Percentiles rank a stretch among this genome's conserved stretches.
These are phyloP conservation scores for Blastomyces percursus DNA, from an alignment of 2,329 filamentous ascomycete genomes.

Conservation along the genomic window DNA sequence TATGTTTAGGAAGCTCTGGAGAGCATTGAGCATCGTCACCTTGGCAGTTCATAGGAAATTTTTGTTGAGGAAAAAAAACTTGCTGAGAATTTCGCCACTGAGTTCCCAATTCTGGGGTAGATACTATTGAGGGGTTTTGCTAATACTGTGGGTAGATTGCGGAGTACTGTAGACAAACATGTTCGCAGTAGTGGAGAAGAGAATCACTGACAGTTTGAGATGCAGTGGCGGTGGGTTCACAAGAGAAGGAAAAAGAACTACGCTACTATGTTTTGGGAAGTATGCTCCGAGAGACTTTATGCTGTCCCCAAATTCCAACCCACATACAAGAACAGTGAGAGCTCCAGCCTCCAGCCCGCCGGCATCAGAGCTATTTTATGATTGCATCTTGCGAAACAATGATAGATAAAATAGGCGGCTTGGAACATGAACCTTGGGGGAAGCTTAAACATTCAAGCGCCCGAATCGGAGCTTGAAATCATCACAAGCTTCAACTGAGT, in stretches of 20 bases:
- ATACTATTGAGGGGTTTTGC: not conserved
- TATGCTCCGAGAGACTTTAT: not conserved
- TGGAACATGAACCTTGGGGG: too few relatives aligned
- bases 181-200: not conserved
- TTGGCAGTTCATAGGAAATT: not conserved
- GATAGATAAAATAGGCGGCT: not conserved
- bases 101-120: not conserved
- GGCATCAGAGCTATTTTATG: too few relatives aligned
- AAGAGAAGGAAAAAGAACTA: not conserved
- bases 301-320: not conserved
- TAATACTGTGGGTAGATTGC: too few relatives aligned
- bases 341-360: too few relatives aligned
- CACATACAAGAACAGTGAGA: not conserved
- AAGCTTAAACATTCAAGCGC: too few relatives aligned
- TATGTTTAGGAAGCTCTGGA: too few relatives aligned
- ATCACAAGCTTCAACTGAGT: too few relatives aligned
- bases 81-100: not conserved
- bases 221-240: not conserved
- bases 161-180: too few relatives aligned
- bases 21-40: too few relatives aligned
- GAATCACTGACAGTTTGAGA: not conserved
- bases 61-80: not conserved
- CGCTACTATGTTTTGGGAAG: constrained; percentile 1
- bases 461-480: too few relatives aligned
- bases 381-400: not conserved